Percentiles rank a stretch among this genome's conserved stretches.
phyloP scores from a whole-genome alignment of 2,329 filamentous ascomycete genomes.

The Colletotrichum sp. region DNA sequence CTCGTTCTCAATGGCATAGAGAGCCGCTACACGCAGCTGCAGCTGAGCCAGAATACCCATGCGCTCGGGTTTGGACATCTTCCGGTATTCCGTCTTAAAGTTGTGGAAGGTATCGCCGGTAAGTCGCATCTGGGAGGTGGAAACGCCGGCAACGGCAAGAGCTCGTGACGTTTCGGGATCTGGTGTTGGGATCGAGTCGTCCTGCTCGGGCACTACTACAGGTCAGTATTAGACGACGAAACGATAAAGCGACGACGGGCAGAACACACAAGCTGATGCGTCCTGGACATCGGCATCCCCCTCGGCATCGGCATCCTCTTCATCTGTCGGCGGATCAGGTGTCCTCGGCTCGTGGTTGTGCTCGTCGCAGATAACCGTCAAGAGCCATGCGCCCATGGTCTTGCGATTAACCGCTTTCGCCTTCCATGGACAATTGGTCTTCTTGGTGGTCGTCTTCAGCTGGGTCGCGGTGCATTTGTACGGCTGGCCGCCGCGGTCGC shows the following conservation, averaged over 20 bases:
- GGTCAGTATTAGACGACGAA: neutral
- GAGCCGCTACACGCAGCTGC: slow-evolving; percentile 47
- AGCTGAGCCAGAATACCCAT: slow-evolving; percentile 42
- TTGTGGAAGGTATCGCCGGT: slow-evolving; percentile 50
- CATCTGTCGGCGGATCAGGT: slow-evolving; percentile 43
- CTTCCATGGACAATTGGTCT: slow-evolving; percentile 51
- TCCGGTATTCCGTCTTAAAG: slow-evolving; percentile 48
- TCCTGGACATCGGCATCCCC: slow-evolving; percentile 28
- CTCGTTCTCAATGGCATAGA: slow-evolving; percentile 50
- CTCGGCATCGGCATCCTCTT: slow-evolving; percentile 37
- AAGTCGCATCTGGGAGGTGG: slow-evolving; percentile 40
- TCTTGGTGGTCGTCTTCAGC: slow-evolving; percentile 51
- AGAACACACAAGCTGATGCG: slow-evolving; percentile 11
- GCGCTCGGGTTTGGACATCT: slow-evolving; percentile 45
- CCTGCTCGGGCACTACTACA: neutral
- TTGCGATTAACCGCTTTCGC: slow-evolving; percentile 50
- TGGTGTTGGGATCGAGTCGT: slow-evolving; percentile 9
- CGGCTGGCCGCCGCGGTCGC: slow-evolving; percentile 47
- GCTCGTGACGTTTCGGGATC: slow-evolving; percentile 42
- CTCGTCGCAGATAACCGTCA: slow-evolving; percentile 48
- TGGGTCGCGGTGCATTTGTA: slow-evolving; percentile 50
- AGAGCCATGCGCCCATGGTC: slow-evolving; percentile 47
- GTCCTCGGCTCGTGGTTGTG: slow-evolving; percentile 51
- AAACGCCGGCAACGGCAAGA: slow-evolving; percentile 44
- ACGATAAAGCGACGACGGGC: neutral